A percentile compares a stretch with the other conserved stretches of the same genome.
These are phyloP conservation scores for Mycena leptocephala DNA, from an alignment of 768 basidiomycete species.

Conservation along the genomic window DNA sequence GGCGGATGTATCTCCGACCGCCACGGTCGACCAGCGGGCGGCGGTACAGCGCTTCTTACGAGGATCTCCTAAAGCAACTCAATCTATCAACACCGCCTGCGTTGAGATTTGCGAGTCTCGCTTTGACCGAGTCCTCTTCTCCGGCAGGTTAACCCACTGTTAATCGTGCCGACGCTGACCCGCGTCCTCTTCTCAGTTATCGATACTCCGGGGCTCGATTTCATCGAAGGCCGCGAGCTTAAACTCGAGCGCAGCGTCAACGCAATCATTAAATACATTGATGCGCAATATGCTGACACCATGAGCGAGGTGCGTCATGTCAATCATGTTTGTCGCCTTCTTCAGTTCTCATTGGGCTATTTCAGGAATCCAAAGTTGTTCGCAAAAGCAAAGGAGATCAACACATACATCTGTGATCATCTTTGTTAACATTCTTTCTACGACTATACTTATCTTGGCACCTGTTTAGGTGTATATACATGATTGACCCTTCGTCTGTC, in stretches of 20 bases:
- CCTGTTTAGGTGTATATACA: slow-evolving; percentile 80
- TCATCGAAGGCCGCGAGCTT: slow-evolving; percentile 79
- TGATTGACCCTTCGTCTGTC: slow-evolving; percentile 86
- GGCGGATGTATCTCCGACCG: slow-evolving; percentile 84
- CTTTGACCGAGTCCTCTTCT: slow-evolving; percentile 84
- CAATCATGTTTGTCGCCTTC: neutral
- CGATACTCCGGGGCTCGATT: slow-evolving; percentile 91
- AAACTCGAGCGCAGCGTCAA: slow-evolving; percentile 87
- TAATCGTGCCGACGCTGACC: neutral
- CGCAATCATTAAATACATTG: slow-evolving; percentile 82
- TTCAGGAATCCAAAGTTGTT: slow-evolving; percentile 90
- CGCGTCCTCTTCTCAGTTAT: slow-evolving; percentile 85
- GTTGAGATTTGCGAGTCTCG: slow-evolving; percentile 90
- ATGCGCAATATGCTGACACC: slow-evolving; percentile 87
- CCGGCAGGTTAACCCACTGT: slow-evolving; percentile 36
- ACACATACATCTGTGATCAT: slow-evolving; percentile 88
- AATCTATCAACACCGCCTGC: slow-evolving; percentile 76
- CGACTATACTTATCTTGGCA: slow-evolving; percentile 21
- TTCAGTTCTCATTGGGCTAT: slow-evolving; percentile 12
- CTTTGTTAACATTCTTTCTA: neutral
- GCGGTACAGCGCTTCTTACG: slow-evolving; percentile 78
- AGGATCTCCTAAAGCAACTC: slow-evolving; percentile 73
- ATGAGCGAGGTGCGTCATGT: slow-evolving; percentile 81
- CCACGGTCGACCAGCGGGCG: slow-evolving; percentile 82
- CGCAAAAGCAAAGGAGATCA: slow-evolving; percentile 91